These are phyloP conservation scores for Aspergillus viridinutans DNA, from an alignment of 2,329 filamentous ascomycete genomes.

Conservation along the genomic window DNA sequence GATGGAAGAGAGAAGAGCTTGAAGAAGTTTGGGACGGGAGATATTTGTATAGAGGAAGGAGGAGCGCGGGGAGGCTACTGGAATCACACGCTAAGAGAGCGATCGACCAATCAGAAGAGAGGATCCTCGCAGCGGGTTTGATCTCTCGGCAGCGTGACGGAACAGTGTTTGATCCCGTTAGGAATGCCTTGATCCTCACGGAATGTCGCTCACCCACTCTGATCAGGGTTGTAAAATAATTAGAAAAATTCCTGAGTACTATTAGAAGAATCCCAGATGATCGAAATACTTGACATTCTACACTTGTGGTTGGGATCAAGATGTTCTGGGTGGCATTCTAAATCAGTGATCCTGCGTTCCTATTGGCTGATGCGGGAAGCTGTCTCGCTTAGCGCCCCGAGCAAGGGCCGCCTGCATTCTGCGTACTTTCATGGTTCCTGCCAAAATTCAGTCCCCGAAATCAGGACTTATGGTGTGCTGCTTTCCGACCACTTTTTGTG, in stretches of 20 bases:
- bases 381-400: slow-evolving; percentile 32
- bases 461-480: slow-evolving; percentile 29
- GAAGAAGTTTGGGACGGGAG: slow-evolving; percentile 24
- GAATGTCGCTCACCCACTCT: slow-evolving; percentile 14
- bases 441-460: slow-evolving; percentile 25
- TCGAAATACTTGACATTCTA: slow-evolving; percentile 13
- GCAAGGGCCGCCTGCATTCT: slow-evolving; percentile 21
- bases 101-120: slow-evolving; percentile 34
- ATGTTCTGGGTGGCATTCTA: slow-evolving; percentile 23
- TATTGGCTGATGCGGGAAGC: slow-evolving; percentile 28
- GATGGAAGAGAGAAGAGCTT: slow-evolving; percentile 20
- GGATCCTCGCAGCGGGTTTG: slow-evolving; percentile 26
- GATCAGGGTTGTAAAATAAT: slow-evolving; percentile 13
- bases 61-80: slow-evolving; percentile 23
- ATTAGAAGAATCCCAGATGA: slow-evolving; percentile 11
- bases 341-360: slow-evolving; percentile 33
- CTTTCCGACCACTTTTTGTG: slow-evolving; percentile 31
- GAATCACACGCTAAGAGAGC: slow-evolving; percentile 35
- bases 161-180: slow-evolving; percentile 22
- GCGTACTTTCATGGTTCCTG: slow-evolving; percentile 7
- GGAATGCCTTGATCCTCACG: slow-evolving; percentile 23
- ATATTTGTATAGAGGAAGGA: slow-evolving; percentile 39
- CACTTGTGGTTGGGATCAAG: slow-evolving; percentile 34
- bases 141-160: slow-evolving; percentile 27
- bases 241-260: slow-evolving; percentile 14